Conservation (phyloP, 2,329 filamentous ascomycete species). For the Pseudocercospora fuligena region DNA sequence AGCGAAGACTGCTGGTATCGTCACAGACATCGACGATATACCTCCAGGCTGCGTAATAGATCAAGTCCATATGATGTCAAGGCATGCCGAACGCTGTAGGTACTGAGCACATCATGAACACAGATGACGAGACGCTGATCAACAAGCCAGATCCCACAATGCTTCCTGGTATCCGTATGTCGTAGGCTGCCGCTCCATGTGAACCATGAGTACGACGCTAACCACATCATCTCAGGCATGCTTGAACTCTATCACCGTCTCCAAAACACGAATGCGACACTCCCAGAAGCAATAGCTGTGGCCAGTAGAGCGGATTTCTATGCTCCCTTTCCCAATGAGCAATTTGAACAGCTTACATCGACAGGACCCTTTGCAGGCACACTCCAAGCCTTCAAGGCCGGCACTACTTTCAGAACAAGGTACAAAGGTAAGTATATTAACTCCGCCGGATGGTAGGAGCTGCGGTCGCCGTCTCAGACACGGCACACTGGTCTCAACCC, state of each 20-base stretch:
- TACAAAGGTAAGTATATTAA: constrained; percentile 44
- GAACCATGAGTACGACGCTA: constrained; percentile 1
- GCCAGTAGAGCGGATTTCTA: constrained; percentile 62
- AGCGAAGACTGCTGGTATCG: constrained; percentile 50
- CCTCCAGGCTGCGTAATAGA: constrained; percentile 58
- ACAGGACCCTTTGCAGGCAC: constrained; percentile 63
- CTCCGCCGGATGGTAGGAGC: no score
- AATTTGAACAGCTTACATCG: constrained; percentile 60
- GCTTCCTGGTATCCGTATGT: constrained; percentile 56
- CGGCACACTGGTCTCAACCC: no score
- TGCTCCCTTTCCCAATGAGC: constrained; percentile 47
- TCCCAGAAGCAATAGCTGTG: constrained; percentile 60
- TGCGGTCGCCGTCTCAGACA: no score
- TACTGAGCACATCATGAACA: not conserved
- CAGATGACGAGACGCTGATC: not conserved
- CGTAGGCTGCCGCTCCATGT: not conserved
- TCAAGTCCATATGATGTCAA: constrained; percentile 65
- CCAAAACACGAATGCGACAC: constrained; percentile 44
- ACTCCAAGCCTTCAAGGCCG: constrained; percentile 59
- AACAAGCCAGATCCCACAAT: constrained; percentile 51
- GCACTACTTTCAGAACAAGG: constrained; percentile 58
- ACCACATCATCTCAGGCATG: constrained; percentile 46
- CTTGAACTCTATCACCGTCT: constrained; percentile 55
- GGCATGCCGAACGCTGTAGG: constrained; percentile 59
- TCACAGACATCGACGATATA: constrained; percentile 48